Conservation (phyloP, 441 rosid genomes). For the Populus hybrid region DNA sequence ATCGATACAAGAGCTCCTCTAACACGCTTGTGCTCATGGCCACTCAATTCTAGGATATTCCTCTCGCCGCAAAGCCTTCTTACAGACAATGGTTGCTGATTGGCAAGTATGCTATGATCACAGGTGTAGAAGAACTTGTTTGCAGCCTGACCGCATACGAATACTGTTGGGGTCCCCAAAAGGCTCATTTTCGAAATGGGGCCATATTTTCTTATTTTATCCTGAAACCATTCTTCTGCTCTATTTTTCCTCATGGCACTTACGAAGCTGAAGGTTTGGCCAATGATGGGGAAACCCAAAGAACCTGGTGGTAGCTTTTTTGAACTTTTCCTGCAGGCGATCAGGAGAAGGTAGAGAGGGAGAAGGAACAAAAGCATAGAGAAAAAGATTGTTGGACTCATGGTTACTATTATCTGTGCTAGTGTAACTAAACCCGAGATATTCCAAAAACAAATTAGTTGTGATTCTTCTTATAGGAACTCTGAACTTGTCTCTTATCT, state of each 20-base stretch:
- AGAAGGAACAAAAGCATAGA: conserved; percentile 3
- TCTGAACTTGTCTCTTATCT: neutral
- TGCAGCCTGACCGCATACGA: conserved; percentile 38
- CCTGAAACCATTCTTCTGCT: conserved; percentile 27
- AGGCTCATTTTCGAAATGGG: conserved; percentile 32
- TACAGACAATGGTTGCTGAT: conserved; percentile 25
- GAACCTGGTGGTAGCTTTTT: conserved; percentile 13
- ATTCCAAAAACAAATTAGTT: neutral
- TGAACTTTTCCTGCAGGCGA: neutral
- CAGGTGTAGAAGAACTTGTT: conserved; percentile 41
- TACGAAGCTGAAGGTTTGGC: conserved; percentile 29
- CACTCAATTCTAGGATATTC: conserved; percentile 28
- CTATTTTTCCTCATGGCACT: conserved; percentile 22
- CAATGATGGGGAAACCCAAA: conserved; percentile 15
- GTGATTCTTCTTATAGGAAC: neutral
- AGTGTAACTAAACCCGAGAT: neutral
- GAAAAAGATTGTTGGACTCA: neutral
- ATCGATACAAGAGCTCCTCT: conserved; percentile 36
- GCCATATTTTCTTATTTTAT: conserved; percentile 29
- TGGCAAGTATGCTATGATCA: conserved; percentile 7
- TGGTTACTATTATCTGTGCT: neutral
- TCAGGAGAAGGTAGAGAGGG: conserved; percentile 14
- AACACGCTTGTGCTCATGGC: conserved; percentile 33
- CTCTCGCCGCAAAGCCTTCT: conserved; percentile 24
- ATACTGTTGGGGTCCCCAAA: conserved; percentile 27